Conservation (phyloP, 2,329 filamentous ascomycete genomes). For the Aspergillaceae sp. region DNA sequence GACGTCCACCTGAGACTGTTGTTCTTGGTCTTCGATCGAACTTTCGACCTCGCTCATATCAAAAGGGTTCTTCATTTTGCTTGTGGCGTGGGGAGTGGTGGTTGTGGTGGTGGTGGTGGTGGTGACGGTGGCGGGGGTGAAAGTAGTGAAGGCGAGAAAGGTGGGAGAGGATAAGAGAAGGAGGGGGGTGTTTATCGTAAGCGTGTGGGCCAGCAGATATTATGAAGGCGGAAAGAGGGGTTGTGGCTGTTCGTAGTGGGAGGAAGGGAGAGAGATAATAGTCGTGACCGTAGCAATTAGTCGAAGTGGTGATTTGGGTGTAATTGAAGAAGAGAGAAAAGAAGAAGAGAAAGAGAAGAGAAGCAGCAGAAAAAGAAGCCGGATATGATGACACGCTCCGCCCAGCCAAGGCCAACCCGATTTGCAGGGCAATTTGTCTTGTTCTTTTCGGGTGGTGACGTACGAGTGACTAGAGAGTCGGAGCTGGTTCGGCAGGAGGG, state of each 20-base stretch:
- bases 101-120: slow-evolving; percentile 1
- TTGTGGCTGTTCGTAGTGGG: too few species aligned
- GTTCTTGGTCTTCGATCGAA: slow-evolving; percentile 12
- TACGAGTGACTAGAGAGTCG: slow-evolving; percentile 12
- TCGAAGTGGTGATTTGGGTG: background rate
- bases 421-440: background rate
- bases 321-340: background rate
- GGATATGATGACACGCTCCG: background rate
- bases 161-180: slow-evolving; percentile 1
- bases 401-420: background rate
- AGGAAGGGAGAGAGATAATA: too few species aligned
- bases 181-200: background rate
- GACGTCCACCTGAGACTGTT: slow-evolving; percentile 14
- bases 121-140: background rate
- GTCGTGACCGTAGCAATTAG: too few species aligned
- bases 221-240: slow-evolving; percentile 4
- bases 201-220: background rate
- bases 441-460: slow-evolving; percentile 9
- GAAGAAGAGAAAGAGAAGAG: slow-evolving; percentile 1
- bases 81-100: too few species aligned
- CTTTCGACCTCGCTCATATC: slow-evolving; percentile 21
- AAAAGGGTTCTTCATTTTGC: slow-evolving; percentile 22
- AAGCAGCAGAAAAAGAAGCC: slow-evolving; percentile 1
- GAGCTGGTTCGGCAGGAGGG: slow-evolving; percentile 2
- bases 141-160: slow-evolving; percentile 1